Percentiles rank a stretch among this genome's conserved stretches.
Conservation (phyloP, 2,329 filamentous ascomycete species). For the Pyrenophora tritici-repentis region DNA sequence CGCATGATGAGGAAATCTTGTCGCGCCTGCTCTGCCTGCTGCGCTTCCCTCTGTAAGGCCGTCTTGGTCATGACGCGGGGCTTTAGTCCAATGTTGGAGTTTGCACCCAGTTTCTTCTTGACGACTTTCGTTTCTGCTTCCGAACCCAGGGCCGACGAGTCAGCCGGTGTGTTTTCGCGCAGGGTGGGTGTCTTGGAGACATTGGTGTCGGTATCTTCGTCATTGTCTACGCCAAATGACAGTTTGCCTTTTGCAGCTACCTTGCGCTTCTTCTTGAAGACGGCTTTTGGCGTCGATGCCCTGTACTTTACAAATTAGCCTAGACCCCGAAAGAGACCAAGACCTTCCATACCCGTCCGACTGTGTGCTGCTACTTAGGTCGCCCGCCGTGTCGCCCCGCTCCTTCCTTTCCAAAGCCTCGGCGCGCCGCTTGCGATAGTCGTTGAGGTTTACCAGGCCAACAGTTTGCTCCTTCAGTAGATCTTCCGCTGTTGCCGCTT, state of each 20-base stretch:
- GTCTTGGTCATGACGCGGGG: conserved; percentile 80
- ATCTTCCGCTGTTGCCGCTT: conserved; percentile 78
- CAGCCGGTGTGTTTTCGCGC: conserved; percentile 46
- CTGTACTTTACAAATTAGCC: conserved; percentile 64
- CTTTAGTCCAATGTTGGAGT: conserved; percentile 58
- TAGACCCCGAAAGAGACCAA: not conserved
- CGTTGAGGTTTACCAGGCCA: conserved; percentile 86
- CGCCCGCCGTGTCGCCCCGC: conserved; percentile 72
- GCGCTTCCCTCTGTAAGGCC: conserved; percentile 76
- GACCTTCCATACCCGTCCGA: conserved; percentile 61
- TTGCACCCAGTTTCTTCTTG: conserved; percentile 62
- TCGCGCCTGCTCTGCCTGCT: conserved; percentile 73
- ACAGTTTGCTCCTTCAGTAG: conserved; percentile 84
- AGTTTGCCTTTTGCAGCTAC: conserved; percentile 62
- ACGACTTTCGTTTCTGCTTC: conserved; percentile 40
- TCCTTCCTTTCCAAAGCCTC: conserved; percentile 93
- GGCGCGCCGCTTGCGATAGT: conserved; percentile 94
- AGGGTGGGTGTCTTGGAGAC: conserved; percentile 45
- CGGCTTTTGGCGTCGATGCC: conserved; percentile 56
- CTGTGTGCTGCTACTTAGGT: conserved; percentile 59
- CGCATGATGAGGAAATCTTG: conserved; percentile 83
- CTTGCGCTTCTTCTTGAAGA: conserved; percentile 63
- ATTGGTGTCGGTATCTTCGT: conserved; percentile 60
- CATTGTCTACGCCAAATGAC: conserved; percentile 75
- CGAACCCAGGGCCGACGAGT: conserved; percentile 43